These are phyloP conservation scores for Fraxinus anomala DNA, from an alignment of 257 asterid genomes.

Conservation along the genomic window DNA sequence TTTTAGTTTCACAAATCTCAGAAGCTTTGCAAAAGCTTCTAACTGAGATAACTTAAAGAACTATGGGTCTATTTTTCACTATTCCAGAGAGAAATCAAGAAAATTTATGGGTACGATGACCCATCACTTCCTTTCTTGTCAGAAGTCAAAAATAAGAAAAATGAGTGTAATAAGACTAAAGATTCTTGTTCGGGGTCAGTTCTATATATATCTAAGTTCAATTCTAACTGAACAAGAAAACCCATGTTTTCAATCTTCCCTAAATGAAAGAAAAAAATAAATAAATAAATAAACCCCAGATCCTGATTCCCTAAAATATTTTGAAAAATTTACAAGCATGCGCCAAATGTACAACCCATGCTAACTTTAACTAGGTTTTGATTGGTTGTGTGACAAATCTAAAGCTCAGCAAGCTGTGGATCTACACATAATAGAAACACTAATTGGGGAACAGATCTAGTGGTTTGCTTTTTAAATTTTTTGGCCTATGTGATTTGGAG, in stretches of 20 bases:
- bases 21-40: slow-evolving; percentile 43
- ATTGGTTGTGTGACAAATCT: neutral
- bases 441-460: neutral
- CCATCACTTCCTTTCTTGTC: slow-evolving; percentile 37
- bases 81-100: slow-evolving; percentile 1
- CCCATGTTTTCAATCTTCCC: slow-evolving; percentile 11
- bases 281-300: neutral
- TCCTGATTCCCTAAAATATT: neutral
- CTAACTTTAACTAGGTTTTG: slow-evolving; percentile 2
- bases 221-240: slow-evolving; percentile 27
- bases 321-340: neutral
- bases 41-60: slow-evolving; percentile 30
- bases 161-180: slow-evolving; percentile 71
- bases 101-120: slow-evolving; percentile 9
- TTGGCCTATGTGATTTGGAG: neutral
- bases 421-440: neutral
- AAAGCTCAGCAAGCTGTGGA: neutral
- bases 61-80: slow-evolving; percentile 2
- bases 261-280: neutral
- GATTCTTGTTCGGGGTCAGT: slow-evolving; percentile 53
- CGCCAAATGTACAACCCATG: neutral
- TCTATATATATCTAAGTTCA: slow-evolving; percentile 31
- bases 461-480: neutral
- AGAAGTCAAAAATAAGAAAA: slow-evolving; percentile 52
- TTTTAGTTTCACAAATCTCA: slow-evolving; percentile 39